phyloP scores from a whole-genome alignment of 257 asterid species.

The Lycium barbarum region DNA sequence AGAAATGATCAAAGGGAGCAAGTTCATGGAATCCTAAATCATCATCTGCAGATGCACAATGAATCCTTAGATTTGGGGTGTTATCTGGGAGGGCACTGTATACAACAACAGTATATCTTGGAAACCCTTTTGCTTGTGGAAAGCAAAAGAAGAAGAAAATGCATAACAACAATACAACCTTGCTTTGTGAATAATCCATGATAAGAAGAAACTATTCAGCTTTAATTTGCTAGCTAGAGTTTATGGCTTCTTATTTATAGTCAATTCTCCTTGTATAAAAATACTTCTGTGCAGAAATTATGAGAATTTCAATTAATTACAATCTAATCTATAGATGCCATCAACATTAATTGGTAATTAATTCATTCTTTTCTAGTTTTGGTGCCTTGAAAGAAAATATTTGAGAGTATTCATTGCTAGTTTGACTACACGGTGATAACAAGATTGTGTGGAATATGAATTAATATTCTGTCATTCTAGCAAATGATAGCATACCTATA shows the following conservation, averaged over 20 bases:
- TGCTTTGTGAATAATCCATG: neutral
- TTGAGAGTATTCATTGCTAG: neutral
- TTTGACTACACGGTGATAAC: neutral
- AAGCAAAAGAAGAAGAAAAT: neutral
- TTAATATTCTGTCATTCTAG: neutral
- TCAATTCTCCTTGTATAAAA: neutral
- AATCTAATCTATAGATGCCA: neutral
- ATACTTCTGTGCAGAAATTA: neutral
- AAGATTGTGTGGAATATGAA: neutral
- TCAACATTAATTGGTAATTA: neutral
- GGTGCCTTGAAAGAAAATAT: no score
- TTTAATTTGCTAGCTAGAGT: neutral
- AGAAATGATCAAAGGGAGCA: neutral
- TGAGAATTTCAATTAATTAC: neutral
- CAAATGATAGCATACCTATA: neutral
- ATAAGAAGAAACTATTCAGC: neutral
- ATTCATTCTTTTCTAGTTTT: neutral
- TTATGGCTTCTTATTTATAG: neutral
- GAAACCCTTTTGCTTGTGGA: conserved; percentile 14
- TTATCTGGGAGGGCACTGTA: no score
- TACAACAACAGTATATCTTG: neutral
- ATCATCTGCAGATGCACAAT: neutral
- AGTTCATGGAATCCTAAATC: neutral
- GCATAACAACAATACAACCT: neutral
- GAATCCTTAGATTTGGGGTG: neutral